These are phyloP conservation scores for Cucumis melo DNA, from an alignment of 306 rosid species.

Conservation along the genomic window DNA sequence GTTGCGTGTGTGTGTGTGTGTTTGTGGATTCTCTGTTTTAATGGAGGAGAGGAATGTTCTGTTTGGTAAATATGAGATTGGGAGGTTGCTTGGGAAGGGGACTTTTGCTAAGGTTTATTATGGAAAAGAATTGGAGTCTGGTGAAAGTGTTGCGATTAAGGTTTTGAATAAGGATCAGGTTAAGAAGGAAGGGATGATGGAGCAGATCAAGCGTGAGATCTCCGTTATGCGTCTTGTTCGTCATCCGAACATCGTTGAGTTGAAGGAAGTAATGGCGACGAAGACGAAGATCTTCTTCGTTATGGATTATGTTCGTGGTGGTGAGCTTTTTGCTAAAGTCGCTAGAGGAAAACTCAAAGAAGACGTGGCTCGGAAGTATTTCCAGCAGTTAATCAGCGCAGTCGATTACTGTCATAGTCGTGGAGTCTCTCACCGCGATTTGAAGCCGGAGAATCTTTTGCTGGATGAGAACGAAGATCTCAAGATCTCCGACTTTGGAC, in stretches of 20 bases:
- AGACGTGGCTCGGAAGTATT: constrained; percentile 51
- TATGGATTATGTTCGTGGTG: constrained; percentile 70
- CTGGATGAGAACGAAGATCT: constrained; percentile 54
- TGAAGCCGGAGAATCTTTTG: constrained; percentile 66
- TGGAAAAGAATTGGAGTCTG: constrained; percentile 30
- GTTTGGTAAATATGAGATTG: constrained; percentile 56
- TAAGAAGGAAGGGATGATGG: constrained; percentile 57
- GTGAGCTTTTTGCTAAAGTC: constrained; percentile 64
- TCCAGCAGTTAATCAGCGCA: constrained; percentile 64
- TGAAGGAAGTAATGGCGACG: constrained; percentile 69
- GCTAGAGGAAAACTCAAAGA: constrained; percentile 48
- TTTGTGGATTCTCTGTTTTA: neutral
- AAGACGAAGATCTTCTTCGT: constrained; percentile 60
- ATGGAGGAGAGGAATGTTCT: constrained; percentile 39
- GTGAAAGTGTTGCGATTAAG: constrained; percentile 65
- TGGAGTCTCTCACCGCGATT: constrained; percentile 65
- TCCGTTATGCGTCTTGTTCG: constrained; percentile 51
- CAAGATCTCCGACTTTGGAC: constrained; percentile 66
- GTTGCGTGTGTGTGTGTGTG: neutral
- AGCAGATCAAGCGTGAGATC: constrained; percentile 69
- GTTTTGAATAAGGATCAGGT: constrained; percentile 53
- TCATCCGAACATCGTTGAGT: constrained; percentile 61
- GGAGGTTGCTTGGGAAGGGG: constrained; percentile 57
- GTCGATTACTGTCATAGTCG: constrained; percentile 76
- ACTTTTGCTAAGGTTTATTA: constrained; percentile 72